Evolutionary conservation across 805 yeast genomes (phyloP), one percentile per base, ranked within the genome.

Genomic region (Hanseniaspora lachancei): DNA sequence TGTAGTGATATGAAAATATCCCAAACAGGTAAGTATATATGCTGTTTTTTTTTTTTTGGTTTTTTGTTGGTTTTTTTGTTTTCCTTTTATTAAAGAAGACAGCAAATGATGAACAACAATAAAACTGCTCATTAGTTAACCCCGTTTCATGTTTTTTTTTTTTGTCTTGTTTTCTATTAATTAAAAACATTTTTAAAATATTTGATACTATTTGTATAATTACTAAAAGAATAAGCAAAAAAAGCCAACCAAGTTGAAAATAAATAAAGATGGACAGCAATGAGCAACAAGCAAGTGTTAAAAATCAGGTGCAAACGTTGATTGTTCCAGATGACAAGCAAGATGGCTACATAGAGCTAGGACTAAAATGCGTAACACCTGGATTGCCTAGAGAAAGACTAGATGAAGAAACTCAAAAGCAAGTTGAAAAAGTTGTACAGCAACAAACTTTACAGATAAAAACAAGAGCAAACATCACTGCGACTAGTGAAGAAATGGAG

Each of bases 361-460:
- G 58, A 1, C 12, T 56, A 5, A 41, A 56, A 20, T 56, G 58
- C 41, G 47, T 50, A 2, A 49, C 58, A 15, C 58, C 58, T n/a
- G 58, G 58, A 6, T 18, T 56, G 12, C 58, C 58, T 2, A 49
- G 44, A 24, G 41, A 29, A 4, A 47, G 38, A 18, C 5, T 56
- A 2, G 55, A 50, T 41, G 29, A 46, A 8, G 46, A 46, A 18
- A 56, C 52, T 3, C 36, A 47, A 23, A 39, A 50, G 18, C 18
- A 40, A 18, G 39, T 56, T 20, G 49, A 56, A 50, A 15, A 34
- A 5, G 49, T 56, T 23, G 46, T 50, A 15, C 42, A 50, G 23
- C 48, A 47, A 20, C 58, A 56, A 38, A 23, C 23, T n/a, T 23
- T 38, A 3, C 6, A 46, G 2, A 56, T 56, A 12, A 49, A 40